Evolutionary conservation across 2,329 filamentous ascomycete genomes (phyloP), one percentile per base, ranked within the genome.

Genomic region (Trichophyton mentagrophytes): DNA sequence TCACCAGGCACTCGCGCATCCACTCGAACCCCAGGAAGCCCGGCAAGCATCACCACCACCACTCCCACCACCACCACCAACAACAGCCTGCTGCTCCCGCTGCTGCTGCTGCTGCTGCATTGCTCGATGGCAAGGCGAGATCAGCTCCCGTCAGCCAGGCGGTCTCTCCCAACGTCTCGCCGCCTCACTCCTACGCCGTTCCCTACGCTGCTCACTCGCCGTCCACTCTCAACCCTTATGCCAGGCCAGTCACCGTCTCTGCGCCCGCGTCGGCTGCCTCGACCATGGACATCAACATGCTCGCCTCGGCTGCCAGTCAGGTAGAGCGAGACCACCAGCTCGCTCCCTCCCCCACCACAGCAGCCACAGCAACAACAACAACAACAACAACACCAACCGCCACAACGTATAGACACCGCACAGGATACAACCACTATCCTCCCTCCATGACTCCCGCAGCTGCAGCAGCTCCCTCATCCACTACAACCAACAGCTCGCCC

Each of bases 11-110:
- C 77, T 96, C 92, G 72, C 85, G 92, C 73, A 99, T 99, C 78
- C 92, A 99, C 83, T 96, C 89, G 84, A 99, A 97, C 77, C 92
- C 93, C 62, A 83, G 93, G 71, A 82, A 92, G 71, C 91, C 90
- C 66, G 95, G 95, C 80, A 96, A 96, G 80, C 58, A 59, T 63
- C 63, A 87, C 90, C 64, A 90, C 92, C 65, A 44, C 40, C 40
- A 44, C 40, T 15, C 15, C 40, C 40, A 44, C 40, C 40, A 44
- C 15, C 40, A 44, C 40, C 40, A 44, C 15, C 40, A 44, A n/a
- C 40, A 42, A 1, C 13, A 36, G 33, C 33, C 7, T 9, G 1
- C 33, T 11, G 1, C 33, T 36, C 33, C 22, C 22, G 22, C 22
- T 3, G 22, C 27, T 7, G 27, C 27, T 30, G 27, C 6, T 30